A percentile compares a stretch with the other conserved stretches of the same genome.
These are phyloP conservation scores for Acer negundo DNA, from an alignment of 345 rosid genomes.

Conservation along the genomic window DNA sequence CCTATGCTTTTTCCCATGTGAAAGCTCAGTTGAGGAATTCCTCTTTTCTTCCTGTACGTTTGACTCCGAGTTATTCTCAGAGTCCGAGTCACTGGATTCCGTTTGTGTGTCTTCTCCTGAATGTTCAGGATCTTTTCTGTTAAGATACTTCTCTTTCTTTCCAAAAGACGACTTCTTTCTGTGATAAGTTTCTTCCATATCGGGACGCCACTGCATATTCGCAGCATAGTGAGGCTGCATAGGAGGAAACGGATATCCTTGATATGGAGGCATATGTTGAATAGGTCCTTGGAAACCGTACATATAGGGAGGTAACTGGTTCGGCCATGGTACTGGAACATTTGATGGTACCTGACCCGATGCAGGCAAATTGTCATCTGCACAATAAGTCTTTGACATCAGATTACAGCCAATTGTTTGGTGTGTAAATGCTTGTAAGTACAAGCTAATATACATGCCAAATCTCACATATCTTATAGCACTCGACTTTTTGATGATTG, in stretches of 20 bases:
- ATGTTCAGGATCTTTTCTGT: constrained; percentile 42
- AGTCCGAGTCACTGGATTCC: constrained; percentile 55
- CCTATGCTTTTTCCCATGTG: constrained; percentile 46
- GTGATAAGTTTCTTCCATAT: constrained; percentile 26
- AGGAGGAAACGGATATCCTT: constrained; percentile 67
- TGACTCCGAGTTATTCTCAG: constrained; percentile 55
- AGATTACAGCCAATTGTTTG: constrained; percentile 8
- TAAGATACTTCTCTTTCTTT: constrained; percentile 39
- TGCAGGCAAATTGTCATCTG: constrained; percentile 48
- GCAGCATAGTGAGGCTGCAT: constrained; percentile 60
- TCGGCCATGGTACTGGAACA: constrained; percentile 62
- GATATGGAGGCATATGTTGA: constrained; percentile 59
- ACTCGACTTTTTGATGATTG: background rate
- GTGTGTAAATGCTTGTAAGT: background rate
- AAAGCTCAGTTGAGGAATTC: constrained; percentile 39
- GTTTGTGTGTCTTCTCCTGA: constrained; percentile 48
- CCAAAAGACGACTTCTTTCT: constrained; percentile 26
- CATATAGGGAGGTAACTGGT: constrained; percentile 69
- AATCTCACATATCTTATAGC: background rate
- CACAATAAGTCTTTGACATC: constrained; percentile 20
- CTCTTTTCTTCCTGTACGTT: constrained; percentile 41
- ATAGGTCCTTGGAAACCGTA: constrained; percentile 51
- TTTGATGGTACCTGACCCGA: constrained; percentile 38
- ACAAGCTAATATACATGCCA: background rate
- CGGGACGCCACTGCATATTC: constrained; percentile 51